Evolutionary conservation across 768 basidiomycete species (phyloP), one percentile per base, ranked within the genome.

Genomic region (Termitomyces sp.): DNA sequence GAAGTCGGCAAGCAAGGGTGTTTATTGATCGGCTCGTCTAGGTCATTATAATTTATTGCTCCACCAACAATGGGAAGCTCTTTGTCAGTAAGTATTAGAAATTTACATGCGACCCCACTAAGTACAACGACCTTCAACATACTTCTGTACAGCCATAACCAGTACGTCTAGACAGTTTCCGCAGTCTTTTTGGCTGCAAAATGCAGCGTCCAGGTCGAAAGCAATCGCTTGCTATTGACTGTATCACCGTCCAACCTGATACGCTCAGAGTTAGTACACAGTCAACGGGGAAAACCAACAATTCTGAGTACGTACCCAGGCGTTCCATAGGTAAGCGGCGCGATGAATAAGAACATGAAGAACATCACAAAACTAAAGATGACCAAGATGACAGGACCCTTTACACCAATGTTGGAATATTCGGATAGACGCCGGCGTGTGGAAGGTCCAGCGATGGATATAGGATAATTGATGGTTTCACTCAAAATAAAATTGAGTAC

Each of bases 311-410:
- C 89, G 67, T 75, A 97, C 94, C 94, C 92, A 60, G 94, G 94
- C n/a, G 90, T 88, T 43, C 95, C 97, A 69, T 96, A 99, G 16
- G 96, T 98, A 65, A 99, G 75, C 42, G 97, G 96, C 14, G 90
- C 82, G 52, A 96, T 75, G 78, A 83, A 98, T 41, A 82, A 64
- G 59, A 90, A 87, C 75, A 87, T 75, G 24, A 76, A 71, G 49
- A 92, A 80, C 73, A 94, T 71, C 37, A 82, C 59, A 26, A 87
- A 65, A 42, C 78, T 73, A 67, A 87, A 90, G 13, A 80, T 66
- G 4, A 76, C 79, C 41, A 85, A 76, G 24, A 84, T 78, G 47
- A 85, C 67, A 29, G 92, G 84, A 2, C 91, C 94, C 61, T 90
- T 87, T 60, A 86, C 69, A 26, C 92, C 92, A 29, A 92, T 76